Evolutionary conservation across 202 grass and related monocot genomes (phyloP), one percentile per base, ranked within the genome.

Genomic region (Carex sylvatica): DNA sequence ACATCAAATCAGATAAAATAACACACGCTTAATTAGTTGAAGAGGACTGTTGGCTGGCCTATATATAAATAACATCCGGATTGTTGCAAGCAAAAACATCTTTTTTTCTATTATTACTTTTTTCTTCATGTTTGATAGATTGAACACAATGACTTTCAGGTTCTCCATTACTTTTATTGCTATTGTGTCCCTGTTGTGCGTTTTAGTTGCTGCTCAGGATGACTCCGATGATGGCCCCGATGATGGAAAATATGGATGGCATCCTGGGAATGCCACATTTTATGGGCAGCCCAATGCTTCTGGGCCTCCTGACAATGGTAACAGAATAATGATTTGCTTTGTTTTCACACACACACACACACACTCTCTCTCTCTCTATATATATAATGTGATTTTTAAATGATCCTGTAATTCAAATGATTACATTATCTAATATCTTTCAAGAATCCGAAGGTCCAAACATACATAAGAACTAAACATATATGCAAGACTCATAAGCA

Each of bases 241-340:
- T 6, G 24, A 52, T 16, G 16, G 26, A 26, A 9, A 20, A 63
- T 11, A 31, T 96, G 93, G 88, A 78, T 82, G 53, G 0, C 47
- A 6, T 38, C 5, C 5, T 38, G 36, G 93, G 84, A 92, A 35
- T 38, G 88, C 83, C 44, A 96, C 93, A 80, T 96, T 87, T 91
- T 96, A 96, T 38, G 93, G 93, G 71, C 28, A 55, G 70, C 71
- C 83, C 79, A 84, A 28, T n/a, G 88, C 82, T 49, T 73, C 93
- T 1, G 90, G 93, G 12, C 85, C 90, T 16, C 70, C 60, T 23
- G 93, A 96, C 81, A 93, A 93, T 56, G 93, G 92, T 90, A 80
- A 76, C 47, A 56, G n/a, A 36, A 77, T 9, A 36, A 77, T 9
- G 6, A 23, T 40, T 9, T 55, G 1, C 26, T 9, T 10, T n/a